Percentiles rank a stretch among this genome's conserved stretches.
These are phyloP conservation scores for Pyrus pyrifolia DNA, from an alignment of 306 rosid species.

Conservation along the genomic window DNA sequence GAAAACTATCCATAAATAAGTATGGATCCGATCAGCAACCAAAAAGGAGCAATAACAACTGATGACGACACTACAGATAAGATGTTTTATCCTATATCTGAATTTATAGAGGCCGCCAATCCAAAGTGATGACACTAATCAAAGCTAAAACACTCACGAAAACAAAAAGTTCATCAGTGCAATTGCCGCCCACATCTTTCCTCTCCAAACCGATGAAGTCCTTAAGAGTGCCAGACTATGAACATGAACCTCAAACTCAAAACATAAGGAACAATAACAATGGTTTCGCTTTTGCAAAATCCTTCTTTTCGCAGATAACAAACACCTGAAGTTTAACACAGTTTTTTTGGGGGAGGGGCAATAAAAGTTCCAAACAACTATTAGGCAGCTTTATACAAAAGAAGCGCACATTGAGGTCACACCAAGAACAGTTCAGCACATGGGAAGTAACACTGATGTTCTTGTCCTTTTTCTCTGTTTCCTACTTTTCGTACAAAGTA, in stretches of 20 bases:
- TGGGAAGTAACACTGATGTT: not conserved
- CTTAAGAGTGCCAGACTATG: not conserved
- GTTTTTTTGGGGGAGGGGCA: not conserved
- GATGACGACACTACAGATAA: no score
- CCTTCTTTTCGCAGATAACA: not conserved
- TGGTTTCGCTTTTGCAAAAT: not conserved
- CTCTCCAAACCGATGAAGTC: not conserved
- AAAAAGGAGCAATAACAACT: not conserved
- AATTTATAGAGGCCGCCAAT: not conserved
- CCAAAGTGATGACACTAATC: no score
- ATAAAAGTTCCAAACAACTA: no score
- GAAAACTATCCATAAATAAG: not conserved
- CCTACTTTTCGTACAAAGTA: not conserved
- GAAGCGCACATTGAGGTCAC: not conserved
- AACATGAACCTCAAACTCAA: not conserved
- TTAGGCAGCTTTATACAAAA: not conserved
- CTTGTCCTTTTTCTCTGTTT: not conserved
- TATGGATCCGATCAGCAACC: not conserved
- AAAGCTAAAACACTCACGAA: not conserved
- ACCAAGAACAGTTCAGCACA: not conserved
- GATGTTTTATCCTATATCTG: not conserved
- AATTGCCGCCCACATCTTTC: not conserved
- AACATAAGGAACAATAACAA: not conserved
- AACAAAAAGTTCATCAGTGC: not conserved
- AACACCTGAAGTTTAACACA: not conserved